A percentile compares a stretch with the other conserved stretches of the same genome.
Evolutionary conservation across 2,329 filamentous ascomycete genomes (phyloP).

Genomic region (Xylariaceae sp.): DNA sequence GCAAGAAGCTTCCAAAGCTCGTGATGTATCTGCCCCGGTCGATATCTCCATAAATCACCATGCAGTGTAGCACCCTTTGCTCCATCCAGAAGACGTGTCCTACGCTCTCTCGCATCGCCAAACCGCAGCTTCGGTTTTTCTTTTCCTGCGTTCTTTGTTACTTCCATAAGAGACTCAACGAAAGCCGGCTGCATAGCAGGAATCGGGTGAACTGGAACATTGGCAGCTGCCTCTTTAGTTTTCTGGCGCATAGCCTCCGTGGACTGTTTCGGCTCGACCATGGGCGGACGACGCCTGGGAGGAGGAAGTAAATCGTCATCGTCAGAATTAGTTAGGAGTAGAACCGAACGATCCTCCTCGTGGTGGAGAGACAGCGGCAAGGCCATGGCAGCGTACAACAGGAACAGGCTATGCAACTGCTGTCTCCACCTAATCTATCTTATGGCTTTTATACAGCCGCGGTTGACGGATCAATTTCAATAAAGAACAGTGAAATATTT

Average conservation of each 20-base stretch:
- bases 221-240: conserved; percentile 40
- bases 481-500: conserved; percentile 1
- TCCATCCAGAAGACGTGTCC: conserved; percentile 71
- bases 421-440: conserved; percentile 3
- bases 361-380: conserved; percentile 38
- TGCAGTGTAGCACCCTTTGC: conserved; percentile 73
- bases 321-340: conserved; percentile 41
- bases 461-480: conserved; percentile 16
- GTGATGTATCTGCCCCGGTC: conserved; percentile 78
- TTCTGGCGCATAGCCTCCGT: conserved; percentile 38
- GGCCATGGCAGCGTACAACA: conserved; percentile 33
- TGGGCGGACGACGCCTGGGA: conserved; percentile 28
- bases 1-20: conserved; percentile 88
- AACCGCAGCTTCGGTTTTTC: conserved; percentile 59
- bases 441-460: conserved; percentile 2
- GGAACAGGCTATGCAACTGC: conserved; percentile 2
- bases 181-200: conserved; percentile 80
- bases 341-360: conserved; percentile 39
- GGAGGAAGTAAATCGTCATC: conserved; percentile 37
- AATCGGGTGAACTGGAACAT: conserved; percentile 68
- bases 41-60: conserved; percentile 76
- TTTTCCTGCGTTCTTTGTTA: conserved; percentile 55
- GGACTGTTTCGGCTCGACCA: conserved; percentile 26
- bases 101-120: conserved; percentile 65
- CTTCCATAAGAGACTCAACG: conserved; percentile 79